Conservation (phyloP, 176 grass and related monocot genomes). For the Juncus inflexus region DNA sequence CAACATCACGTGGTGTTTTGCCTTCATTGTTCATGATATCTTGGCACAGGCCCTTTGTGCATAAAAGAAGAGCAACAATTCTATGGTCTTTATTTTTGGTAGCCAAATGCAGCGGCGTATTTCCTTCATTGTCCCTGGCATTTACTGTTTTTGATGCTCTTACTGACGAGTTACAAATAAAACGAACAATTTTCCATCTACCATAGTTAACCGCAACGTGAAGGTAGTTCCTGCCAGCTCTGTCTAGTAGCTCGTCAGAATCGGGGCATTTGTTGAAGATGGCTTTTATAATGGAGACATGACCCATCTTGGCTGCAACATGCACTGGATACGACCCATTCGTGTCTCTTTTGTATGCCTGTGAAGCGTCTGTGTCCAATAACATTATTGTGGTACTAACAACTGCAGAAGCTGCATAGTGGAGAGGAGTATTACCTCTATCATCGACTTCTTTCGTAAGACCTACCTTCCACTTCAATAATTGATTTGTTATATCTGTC, state of each 20-base stretch:
- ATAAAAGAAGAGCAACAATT: not conserved
- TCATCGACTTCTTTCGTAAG: not conserved
- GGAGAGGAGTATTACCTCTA: conserved; percentile 1
- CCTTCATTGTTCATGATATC: not conserved
- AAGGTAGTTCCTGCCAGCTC: not conserved
- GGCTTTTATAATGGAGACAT: not conserved
- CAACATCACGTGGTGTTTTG: not conserved
- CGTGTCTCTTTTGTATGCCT: not conserved
- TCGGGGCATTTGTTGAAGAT: not conserved
- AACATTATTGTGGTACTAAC: not conserved
- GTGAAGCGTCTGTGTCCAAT: not conserved
- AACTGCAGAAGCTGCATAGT: not conserved
- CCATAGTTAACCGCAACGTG: not conserved
- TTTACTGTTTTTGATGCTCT: not conserved
- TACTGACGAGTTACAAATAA: not conserved
- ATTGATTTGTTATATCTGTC: too few species aligned
- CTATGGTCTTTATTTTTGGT: not conserved
- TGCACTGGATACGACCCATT: conserved; percentile 7
- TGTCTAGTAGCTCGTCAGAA: conserved; percentile 1
- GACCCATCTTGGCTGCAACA: conserved; percentile 6
- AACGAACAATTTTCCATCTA: not conserved
- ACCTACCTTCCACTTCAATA: not conserved
- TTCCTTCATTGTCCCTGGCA: conserved; percentile 7
- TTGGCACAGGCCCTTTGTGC: not conserved
- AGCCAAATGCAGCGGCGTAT: conserved; percentile 4